A percentile compares a stretch with the other conserved stretches of the same genome.
Evolutionary conservation across 2,329 filamentous ascomycete species (phyloP).

Genomic region (Nemania sp.): DNA sequence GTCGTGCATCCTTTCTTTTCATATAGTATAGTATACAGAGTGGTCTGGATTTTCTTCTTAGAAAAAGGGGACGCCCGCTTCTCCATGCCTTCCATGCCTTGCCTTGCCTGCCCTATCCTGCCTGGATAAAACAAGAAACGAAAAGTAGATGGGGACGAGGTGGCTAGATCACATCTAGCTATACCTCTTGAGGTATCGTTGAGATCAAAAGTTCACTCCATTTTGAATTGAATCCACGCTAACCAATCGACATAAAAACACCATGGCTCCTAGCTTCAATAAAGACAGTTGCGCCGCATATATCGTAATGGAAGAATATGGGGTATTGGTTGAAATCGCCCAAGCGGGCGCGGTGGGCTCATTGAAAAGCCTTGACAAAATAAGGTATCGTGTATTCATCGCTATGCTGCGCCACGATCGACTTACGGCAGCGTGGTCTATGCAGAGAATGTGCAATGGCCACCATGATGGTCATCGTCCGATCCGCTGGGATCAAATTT

Average conservation of each 20-base stretch:
- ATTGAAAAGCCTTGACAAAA: conserved; percentile 2
- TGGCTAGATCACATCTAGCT: conserved; percentile 1
- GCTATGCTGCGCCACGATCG: conserved; percentile 4
- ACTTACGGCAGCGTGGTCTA: background rate
- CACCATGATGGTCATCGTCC: background rate
- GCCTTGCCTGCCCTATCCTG: no score
- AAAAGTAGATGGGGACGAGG: no score
- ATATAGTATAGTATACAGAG: conserved; percentile 23
- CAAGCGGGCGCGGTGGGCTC: background rate
- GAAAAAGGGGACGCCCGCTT: conserved; percentile 19
- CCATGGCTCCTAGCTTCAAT: conserved; percentile 5
- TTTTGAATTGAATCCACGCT: conserved; percentile 15
- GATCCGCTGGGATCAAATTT: background rate
- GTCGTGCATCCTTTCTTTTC: conserved; percentile 7
- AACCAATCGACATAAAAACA: conserved; percentile 10
- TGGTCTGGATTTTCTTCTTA: conserved; percentile 19
- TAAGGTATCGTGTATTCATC: conserved; percentile 1
- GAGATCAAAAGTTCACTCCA: conserved; percentile 15
- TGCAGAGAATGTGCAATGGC: background rate
- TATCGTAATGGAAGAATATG: conserved; percentile 4
- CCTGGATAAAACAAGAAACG: no score
- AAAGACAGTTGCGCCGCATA: conserved; percentile 23
- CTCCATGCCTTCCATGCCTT: conserved; percentile 16
- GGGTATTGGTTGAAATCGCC: conserved; percentile 6
- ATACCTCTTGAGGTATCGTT: conserved; percentile 18